These are phyloP conservation scores for Prunus fruticosa DNA, from an alignment of 306 rosid species.

Conservation along the genomic window DNA sequence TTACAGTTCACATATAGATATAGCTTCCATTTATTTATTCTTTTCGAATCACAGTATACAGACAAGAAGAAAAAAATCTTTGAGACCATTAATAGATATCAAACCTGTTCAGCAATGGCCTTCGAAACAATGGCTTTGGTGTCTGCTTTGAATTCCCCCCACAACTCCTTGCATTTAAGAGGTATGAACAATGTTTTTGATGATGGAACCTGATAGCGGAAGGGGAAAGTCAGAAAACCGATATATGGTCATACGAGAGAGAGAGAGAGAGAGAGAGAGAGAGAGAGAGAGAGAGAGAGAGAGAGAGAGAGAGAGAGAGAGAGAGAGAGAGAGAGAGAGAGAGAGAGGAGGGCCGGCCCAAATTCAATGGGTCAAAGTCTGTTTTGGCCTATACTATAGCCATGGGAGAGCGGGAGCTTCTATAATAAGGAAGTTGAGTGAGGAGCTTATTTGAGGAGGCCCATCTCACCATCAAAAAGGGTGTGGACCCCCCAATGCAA, in stretches of 20 bases:
- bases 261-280: too few relatives aligned
- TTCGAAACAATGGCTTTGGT: slow-evolving; percentile 89
- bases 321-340: too few relatives aligned
- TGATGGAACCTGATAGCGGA: slow-evolving; percentile 55
- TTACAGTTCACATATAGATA: neutral
- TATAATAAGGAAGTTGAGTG: too few relatives aligned
- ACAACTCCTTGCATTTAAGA: slow-evolving; percentile 89
- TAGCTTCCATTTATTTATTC: neutral
- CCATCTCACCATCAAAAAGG: too few relatives aligned
- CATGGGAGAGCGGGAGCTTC: too few relatives aligned
- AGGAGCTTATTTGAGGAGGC: too few relatives aligned
- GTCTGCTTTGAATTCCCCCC: slow-evolving; percentile 91
- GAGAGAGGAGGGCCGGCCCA: too few relatives aligned
- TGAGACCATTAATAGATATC: slow-evolving; percentile 6
- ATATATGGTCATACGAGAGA: neutral
- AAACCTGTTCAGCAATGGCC: slow-evolving; percentile 95
- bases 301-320: too few relatives aligned
- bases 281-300: too few relatives aligned
- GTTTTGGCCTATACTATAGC: too few relatives aligned
- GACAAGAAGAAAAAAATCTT: neutral
- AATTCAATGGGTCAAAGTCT: too few relatives aligned
- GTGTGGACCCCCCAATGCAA: too few relatives aligned
- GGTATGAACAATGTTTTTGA: slow-evolving; percentile 80
- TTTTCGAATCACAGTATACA: slow-evolving; percentile 2
- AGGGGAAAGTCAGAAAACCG: slow-evolving; percentile 6